phyloP scores from a whole-genome alignment of 2,329 filamentous ascomycete genomes.

The Fusarium pseudocircinatum region DNA sequence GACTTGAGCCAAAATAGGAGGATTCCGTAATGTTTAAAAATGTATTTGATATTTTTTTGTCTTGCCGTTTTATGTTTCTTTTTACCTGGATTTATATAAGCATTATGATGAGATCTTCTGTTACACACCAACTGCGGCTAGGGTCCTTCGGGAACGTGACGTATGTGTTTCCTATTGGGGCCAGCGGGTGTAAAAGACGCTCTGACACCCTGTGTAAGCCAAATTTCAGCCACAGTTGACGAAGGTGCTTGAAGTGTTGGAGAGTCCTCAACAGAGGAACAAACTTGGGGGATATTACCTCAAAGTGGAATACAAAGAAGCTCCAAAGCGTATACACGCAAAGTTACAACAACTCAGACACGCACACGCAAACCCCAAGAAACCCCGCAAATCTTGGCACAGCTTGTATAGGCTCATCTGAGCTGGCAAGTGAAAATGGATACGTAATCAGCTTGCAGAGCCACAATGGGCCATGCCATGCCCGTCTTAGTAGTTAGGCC shows the following conservation, averaged over 20 bases:
- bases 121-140: neutral
- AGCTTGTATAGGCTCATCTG: constrained; percentile 16
- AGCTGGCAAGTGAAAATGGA: constrained; percentile 33
- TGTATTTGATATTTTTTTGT: neutral
- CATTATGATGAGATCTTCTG: neutral
- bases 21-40: neutral
- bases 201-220: constrained; percentile 5
- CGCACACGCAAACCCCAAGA: constrained; percentile 6
- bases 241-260: neutral
- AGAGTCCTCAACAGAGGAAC: neutral
- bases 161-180: constrained; percentile 20
- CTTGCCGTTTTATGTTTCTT: neutral
- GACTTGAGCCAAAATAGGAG: neutral
- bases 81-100: neutral
- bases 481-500: constrained; percentile 12
- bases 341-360: neutral
- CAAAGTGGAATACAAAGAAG: neutral
- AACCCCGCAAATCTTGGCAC: constrained; percentile 33
- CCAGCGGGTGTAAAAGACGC: constrained; percentile 7
- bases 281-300: neutral
- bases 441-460: constrained; percentile 38
- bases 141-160: constrained; percentile 26
- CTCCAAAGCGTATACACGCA: neutral
- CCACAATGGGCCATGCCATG: constrained; percentile 20
- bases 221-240: constrained; percentile 24